Evolutionary conservation across 2,329 filamentous ascomycete genomes (phyloP), one percentile per base, ranked within the genome.

Genomic region (Colletotrichum paranaense): DNA sequence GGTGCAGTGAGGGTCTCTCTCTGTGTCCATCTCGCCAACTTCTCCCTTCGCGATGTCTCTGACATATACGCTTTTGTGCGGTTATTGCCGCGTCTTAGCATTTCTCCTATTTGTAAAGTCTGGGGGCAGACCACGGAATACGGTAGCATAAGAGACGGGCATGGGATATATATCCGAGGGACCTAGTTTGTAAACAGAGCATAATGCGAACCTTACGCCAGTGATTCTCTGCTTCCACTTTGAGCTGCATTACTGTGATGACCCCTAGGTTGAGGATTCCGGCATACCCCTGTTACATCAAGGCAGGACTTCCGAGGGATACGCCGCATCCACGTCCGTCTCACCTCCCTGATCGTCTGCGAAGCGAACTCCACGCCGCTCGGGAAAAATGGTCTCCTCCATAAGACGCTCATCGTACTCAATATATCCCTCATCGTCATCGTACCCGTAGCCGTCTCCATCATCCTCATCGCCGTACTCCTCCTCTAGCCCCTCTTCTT

Each of bases 1-100:
- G 65, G 86, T 88, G 42, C 87, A 89, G 78, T 89, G 73, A 79
- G 42, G 32, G 3, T 24, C 2, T 32, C n/a, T 42, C 14, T 19
- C 38, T 38, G 11, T 38, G 35, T 38, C 35, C 35, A 11, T 4
- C 35, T 8, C 4, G 12, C 11, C 11, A 5, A 5, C 11, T 38
- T 5, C 12, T 12, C 16, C 38, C 16, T n/a, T 11, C 42, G 19
- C 19, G 8, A 19, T 49, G 3, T 22, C 19, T 49, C 1, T 22
- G 1, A 49, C 42, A 11, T 11, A 22, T 49, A 49, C 42, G 42
- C n/a, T 49, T 49, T 11, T 22, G 42, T 22, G 19, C 3, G 8
- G 42, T 49, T 19, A 7, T 49, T 22, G 42, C 42, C 42, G 42
- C 16, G 19, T 22, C 11, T 35, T 11, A 4, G 32, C 32, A 35